Evolutionary conservation across 176 grass and related monocot genomes (phyloP), one percentile per base, ranked within the genome.

Genomic region (Phragmites australis): DNA sequence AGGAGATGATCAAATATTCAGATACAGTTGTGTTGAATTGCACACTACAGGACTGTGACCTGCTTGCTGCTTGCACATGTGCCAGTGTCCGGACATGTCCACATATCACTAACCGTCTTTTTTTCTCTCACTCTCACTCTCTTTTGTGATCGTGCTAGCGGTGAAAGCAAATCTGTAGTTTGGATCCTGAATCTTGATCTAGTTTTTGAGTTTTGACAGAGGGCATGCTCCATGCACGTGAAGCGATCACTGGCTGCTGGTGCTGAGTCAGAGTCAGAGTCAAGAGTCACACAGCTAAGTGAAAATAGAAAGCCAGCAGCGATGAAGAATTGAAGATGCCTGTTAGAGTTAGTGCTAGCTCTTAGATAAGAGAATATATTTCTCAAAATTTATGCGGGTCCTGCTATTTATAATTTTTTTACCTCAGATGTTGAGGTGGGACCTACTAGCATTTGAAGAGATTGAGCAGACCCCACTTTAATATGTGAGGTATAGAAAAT

Each of bases 151-250:
- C 25, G 16, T 49, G 40, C 17, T 27, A 45, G 21, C 5, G n/a
- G 42, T 77, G 72, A 77, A 84, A 69, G 55, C 80, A 72, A 15
- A 31, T 40, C 34, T 77, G 82, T 57, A 17, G 82, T 76, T 74
- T 81, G 78, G 84, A 76, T 81, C 85, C 74, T 81, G 70, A 81
- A 81, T 87, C 85, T 75, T 81, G 70, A 76, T 87, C 78, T 76
- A n/a, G n/a, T n/a, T n/a, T n/a, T n/a, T n/a, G n/a, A 43, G 62
- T 60, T 81, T 85, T 85, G 70, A 68, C 48, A 74, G 69, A 80
- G 48, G 23, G 61, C 84, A 87, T 87, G 61, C 84, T 48, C 37
- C 42, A 75, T 69, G 71, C 78, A 87, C 71, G 78, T 87, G 85
- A 76, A 48, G 31, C 14, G 62, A 69, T 80, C 78, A 76, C 52